These are phyloP conservation scores for Senecio squalidus DNA, from an alignment of 140 eudicot genomes.

Conservation along the genomic window DNA sequence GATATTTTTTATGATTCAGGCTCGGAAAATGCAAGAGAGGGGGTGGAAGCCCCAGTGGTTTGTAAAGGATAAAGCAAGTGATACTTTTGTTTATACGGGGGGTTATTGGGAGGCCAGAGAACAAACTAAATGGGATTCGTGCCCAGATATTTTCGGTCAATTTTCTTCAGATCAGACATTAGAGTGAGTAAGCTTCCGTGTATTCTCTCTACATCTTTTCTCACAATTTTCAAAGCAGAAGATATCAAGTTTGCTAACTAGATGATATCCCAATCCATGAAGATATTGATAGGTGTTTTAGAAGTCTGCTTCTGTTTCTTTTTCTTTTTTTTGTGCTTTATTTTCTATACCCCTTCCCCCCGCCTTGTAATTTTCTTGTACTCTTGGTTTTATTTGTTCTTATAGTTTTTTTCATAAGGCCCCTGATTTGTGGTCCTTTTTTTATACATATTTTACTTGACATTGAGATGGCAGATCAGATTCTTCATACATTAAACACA, in stretches of 20 bases:
- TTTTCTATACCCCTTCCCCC: slow-evolving; percentile 8
- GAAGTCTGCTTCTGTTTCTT: slow-evolving; percentile 3
- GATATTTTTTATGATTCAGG: slow-evolving; percentile 56
- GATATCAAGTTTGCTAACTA: slow-evolving; percentile 8
- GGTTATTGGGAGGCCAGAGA: slow-evolving; percentile 98
- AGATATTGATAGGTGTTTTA: slow-evolving; percentile 12
- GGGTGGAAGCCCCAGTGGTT: slow-evolving; percentile 97
- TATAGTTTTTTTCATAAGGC: slow-evolving; percentile 9
- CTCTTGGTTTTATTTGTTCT: slow-evolving; percentile 13
- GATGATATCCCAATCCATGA: neutral
- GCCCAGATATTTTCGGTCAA: slow-evolving; percentile 85
- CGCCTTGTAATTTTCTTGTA: slow-evolving; percentile 13
- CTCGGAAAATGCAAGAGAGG: slow-evolving; percentile 90
- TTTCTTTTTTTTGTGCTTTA: neutral
- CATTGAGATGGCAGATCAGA: neutral
- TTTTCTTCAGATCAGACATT: slow-evolving; percentile 42
- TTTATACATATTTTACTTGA: slow-evolving; percentile 13
- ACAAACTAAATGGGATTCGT: slow-evolving; percentile 66
- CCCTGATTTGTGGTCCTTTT: slow-evolving; percentile 22
- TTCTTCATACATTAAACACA: slow-evolving; percentile 7
- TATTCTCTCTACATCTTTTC: neutral
- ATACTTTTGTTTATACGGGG: slow-evolving; percentile 63
- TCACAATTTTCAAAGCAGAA: slow-evolving; percentile 14
- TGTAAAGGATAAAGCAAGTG: slow-evolving; percentile 62
- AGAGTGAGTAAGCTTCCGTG: slow-evolving; percentile 24